phyloP scores from a whole-genome alignment of 2,329 filamentous ascomycete genomes.

The Colletotrichum limetticola region DNA sequence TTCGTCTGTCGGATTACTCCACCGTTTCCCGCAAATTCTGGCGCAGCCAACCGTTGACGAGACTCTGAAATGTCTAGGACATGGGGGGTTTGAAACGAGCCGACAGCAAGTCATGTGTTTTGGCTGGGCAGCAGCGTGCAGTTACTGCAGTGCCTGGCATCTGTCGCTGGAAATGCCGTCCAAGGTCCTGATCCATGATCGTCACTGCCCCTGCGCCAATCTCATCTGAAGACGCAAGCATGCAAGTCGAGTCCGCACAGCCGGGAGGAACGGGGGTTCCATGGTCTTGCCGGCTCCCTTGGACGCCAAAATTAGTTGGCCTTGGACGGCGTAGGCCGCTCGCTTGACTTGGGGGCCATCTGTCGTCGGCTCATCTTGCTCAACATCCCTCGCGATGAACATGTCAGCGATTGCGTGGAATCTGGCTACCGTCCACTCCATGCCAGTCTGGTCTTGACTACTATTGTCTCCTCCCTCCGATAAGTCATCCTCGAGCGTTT shows the following conservation, averaged over 20 bases:
- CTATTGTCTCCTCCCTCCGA: background rate
- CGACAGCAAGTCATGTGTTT: conserved; percentile 2
- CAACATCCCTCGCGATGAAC: conserved; percentile 15
- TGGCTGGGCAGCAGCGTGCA: background rate
- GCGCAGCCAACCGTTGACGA: conserved; percentile 4
- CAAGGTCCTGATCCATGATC: conserved; percentile 23
- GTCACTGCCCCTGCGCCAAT: conserved; percentile 28
- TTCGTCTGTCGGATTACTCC: conserved; percentile 4
- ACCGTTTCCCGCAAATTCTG: conserved; percentile 6
- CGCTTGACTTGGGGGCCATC: conserved; percentile 8
- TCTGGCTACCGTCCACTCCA: conserved; percentile 9
- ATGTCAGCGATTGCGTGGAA: conserved; percentile 11
- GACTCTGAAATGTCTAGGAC: conserved; percentile 11
- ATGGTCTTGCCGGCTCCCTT: conserved; percentile 19
- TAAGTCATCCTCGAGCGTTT: conserved; percentile 12
- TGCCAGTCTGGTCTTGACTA: background rate
- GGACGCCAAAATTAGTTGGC: conserved; percentile 14
- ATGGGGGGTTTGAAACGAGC: conserved; percentile 11
- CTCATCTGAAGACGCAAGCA: conserved; percentile 28
- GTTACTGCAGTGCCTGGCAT: background rate
- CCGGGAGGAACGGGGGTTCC: conserved; percentile 5
- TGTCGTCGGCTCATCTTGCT: conserved; percentile 14
- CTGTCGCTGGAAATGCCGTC: background rate
- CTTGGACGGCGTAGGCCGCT: background rate
- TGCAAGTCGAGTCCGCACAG: conserved; percentile 12